Evolutionary conservation across 148 eudicot genomes (phyloP).

Genomic region (Euryodendron excelsum): DNA sequence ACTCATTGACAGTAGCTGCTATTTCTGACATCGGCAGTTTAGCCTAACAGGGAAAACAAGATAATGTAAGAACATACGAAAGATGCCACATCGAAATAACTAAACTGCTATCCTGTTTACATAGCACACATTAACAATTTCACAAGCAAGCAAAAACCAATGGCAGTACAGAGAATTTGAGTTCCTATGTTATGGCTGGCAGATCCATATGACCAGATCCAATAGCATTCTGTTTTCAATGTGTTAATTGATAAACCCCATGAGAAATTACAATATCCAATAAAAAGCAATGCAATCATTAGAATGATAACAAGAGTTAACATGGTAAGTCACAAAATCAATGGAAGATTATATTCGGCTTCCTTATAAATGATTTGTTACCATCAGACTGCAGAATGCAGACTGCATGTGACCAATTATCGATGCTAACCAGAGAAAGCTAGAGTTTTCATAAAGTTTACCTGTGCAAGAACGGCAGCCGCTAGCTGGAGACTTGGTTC

Average conservation of each 20-base stretch:
- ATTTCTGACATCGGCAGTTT: constrained; percentile 91
- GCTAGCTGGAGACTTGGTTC: constrained; percentile 95
- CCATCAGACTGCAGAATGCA: background rate
- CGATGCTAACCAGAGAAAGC: background rate
- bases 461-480: constrained; percentile 95
- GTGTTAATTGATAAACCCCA: background rate
- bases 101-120: background rate
- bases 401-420: background rate
- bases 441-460: constrained; percentile 7
- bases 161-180: background rate
- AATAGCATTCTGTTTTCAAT: background rate
- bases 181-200: background rate
- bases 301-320: background rate
- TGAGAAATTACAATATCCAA: too few species aligned
- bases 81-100: background rate
- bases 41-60: constrained; percentile 47
- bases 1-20: constrained; percentile 87
- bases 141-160: constrained; percentile 1
- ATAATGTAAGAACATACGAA: background rate
- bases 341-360: background rate
- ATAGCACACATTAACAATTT: background rate
- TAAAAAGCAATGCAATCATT: background rate
- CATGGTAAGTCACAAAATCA: background rate
- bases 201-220: background rate
- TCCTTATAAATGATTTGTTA: background rate